Evolutionary conservation across 345 rosid species (phyloP), one percentile per base, ranked within the genome.

Genomic region (Jatropha curcas): DNA sequence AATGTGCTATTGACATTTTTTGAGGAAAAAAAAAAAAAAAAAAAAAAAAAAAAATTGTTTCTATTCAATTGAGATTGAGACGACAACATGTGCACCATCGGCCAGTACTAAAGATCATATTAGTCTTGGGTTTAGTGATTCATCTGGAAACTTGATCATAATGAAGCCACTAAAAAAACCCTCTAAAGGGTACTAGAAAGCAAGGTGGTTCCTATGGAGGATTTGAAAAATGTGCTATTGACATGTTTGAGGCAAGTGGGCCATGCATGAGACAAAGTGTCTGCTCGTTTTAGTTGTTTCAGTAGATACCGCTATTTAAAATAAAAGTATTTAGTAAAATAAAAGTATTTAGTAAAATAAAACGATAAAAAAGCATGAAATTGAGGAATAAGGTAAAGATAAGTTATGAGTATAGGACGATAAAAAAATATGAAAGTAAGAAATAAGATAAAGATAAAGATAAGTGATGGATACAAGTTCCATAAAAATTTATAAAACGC

Each of bases 81-180:
- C 76, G 62, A 77, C 76, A 62, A 35, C 65, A 0, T 72, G 69
- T 52, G 73, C 76, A 2, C 51, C 59, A 41, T 72, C 81, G 30
- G 81, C 70, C 25, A 72, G 60, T 51, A 60, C 73, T 31, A 61
- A 48, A n/a, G 68, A 78, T 39, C 71, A 59, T 9, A 65, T 58
- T 2, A 59, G 82, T 60, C 31, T 31, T 16, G 50, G 68, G 57
- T 70, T 74, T 57, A 62, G 69, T 3, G 78, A 74, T 56, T 70
- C 68, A 14, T 27, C 17, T 19, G 46, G 57, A 27, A 64, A 73
- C 56, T 35, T 61, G 17, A 68, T 73, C 55, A n/a, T 73, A 48
- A 61, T 56, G 60, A 73, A 73, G 67, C 75, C 67, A 64, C 45
- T 71, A 22, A 66, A 59, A 60, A 28, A 58, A 16, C 71, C 75